phyloP scores from a whole-genome alignment of 2,329 filamentous ascomycete species.

The Claviceps digitariae region DNA sequence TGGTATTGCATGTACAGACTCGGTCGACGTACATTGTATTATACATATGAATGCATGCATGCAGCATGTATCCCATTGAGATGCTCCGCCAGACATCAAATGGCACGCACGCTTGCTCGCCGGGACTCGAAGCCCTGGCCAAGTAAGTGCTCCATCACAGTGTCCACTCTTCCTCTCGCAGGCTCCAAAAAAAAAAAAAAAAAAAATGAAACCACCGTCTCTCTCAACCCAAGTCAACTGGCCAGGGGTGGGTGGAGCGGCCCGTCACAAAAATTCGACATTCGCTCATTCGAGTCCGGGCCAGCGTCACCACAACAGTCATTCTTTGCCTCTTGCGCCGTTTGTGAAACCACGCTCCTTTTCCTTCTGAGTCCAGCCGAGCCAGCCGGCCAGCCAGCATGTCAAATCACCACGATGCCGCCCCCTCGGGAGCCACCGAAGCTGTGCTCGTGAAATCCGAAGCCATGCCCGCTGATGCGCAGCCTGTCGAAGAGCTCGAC shows the following conservation, averaged over 20 bases:
- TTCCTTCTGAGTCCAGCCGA: not conserved
- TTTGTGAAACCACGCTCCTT: not conserved
- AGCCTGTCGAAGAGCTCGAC: constrained; percentile 78
- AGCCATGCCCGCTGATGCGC: constrained; percentile 64
- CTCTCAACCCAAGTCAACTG: not conserved
- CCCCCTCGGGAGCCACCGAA: constrained; percentile 53
- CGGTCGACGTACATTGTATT: no score
- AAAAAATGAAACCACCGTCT: not conserved
- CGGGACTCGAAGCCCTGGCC: not conserved
- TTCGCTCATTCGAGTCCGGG: not conserved
- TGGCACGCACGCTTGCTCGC: not conserved
- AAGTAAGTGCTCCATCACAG: not conserved
- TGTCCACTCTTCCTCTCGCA: not conserved
- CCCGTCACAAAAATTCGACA: not conserved
- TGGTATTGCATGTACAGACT: no score
- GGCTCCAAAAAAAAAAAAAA: no score
- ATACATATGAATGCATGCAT: not conserved
- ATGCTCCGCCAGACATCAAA: not conserved
- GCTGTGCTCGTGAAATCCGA: constrained; percentile 79
- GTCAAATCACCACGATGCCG: constrained; percentile 19
- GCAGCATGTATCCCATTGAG: not conserved
- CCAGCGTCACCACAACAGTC: not conserved
- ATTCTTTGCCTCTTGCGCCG: not conserved
- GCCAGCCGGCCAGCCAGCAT: not conserved
- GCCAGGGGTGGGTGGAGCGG: not conserved